Evolutionary conservation across 108 stramenopile species (phyloP).

Genomic region (Pseudonitzschia delicatissima): DNA sequence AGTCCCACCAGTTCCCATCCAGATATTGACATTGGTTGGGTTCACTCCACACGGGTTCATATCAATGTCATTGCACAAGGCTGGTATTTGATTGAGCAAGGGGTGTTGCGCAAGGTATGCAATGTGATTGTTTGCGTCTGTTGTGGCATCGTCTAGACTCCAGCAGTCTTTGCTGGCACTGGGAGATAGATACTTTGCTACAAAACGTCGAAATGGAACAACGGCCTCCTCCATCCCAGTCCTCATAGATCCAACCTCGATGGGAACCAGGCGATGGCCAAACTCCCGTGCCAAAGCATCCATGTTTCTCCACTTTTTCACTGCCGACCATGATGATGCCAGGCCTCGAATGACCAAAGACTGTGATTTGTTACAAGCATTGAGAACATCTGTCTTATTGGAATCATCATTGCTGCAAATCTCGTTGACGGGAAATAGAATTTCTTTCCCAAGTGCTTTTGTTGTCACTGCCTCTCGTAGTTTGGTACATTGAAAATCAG

Average conservation of each 20-base stretch:
- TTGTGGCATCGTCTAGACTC: constrained; percentile 33
- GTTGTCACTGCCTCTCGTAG: not conserved
- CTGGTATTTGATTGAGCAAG: constrained; percentile 54
- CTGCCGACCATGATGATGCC: constrained; percentile 39
- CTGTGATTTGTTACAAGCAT: not conserved
- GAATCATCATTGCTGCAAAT: not conserved
- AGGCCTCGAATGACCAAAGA: constrained; percentile 42
- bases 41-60: constrained; percentile 30
- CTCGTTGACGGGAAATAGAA: constrained; percentile 27
- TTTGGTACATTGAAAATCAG: constrained; percentile 7
- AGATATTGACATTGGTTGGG: constrained; percentile 47
- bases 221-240: constrained; percentile 47
- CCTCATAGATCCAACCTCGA: constrained; percentile 53
- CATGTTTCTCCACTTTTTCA: constrained; percentile 48
- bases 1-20: constrained; percentile 70
- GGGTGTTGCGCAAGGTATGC: constrained; percentile 65
- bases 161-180: constrained; percentile 27
- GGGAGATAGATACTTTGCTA: constrained; percentile 24
- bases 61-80: constrained; percentile 32
- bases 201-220: constrained; percentile 40
- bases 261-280: constrained; percentile 57
- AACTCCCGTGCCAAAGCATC: constrained; percentile 19
- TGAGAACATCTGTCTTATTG: not conserved
- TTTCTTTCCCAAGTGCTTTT: constrained; percentile 21
- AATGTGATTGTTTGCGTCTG: constrained; percentile 8